A percentile compares a stretch with the other conserved stretches of the same genome.
Evolutionary conservation across 2,329 filamentous ascomycete genomes (phyloP).

Genomic region (Aspergillus jensenii): DNA sequence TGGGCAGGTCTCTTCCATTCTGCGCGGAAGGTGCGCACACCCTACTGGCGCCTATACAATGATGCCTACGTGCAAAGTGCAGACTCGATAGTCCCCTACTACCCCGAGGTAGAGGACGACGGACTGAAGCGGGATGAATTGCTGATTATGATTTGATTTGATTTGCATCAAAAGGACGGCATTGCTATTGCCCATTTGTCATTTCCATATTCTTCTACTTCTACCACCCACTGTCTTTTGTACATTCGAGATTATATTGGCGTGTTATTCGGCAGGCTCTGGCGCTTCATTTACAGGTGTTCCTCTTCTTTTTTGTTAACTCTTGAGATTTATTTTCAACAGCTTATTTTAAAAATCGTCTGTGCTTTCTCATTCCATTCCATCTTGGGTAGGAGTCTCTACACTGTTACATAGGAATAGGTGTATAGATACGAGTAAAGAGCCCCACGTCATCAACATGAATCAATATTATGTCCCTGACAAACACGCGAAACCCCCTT

Average conservation of each 20-base stretch:
- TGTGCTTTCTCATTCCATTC: not conserved
- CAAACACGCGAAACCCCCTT: not conserved
- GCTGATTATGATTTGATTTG: conserved; percentile 70
- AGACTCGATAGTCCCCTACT: conserved; percentile 95
- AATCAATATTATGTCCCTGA: not conserved
- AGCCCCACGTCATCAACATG: not conserved
- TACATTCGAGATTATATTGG: not conserved
- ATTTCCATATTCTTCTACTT: conserved; percentile 1
- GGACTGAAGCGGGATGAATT: conserved; percentile 76
- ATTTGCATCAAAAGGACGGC: conserved; percentile 9
- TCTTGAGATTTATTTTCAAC: not conserved
- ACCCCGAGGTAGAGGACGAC: conserved; percentile 81
- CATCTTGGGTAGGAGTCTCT: not conserved
- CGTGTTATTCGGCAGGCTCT: not conserved
- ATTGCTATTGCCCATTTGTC: conserved; percentile 5
- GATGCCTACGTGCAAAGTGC: conserved; percentile 93
- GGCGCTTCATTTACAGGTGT: not conserved
- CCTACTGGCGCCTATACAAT: conserved; percentile 97
- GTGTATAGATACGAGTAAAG: not conserved
- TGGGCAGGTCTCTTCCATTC: conserved; percentile 98
- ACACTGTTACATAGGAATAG: no score
- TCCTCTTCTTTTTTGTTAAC: not conserved
- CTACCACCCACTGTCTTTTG: not conserved
- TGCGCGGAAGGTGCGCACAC: conserved; percentile 86
- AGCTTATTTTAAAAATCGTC: not conserved